These are phyloP conservation scores for Rhododendron williamsianum DNA, from an alignment of 148 eudicot genomes.

Conservation along the genomic window DNA sequence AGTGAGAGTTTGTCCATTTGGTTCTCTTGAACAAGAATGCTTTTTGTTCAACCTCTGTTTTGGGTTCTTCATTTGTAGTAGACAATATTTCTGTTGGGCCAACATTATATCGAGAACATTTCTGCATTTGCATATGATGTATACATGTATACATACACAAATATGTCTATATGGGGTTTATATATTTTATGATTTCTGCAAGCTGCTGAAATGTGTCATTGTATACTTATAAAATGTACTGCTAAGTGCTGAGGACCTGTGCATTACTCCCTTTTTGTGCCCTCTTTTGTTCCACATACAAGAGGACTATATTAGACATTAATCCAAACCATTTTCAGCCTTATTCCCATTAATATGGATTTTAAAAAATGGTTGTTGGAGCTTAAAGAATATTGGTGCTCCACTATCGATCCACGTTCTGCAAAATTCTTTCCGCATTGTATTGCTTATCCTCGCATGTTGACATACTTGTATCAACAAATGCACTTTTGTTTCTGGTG, in stretches of 20 bases:
- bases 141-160: background rate
- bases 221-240: background rate
- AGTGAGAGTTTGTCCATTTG: background rate
- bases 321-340: background rate
- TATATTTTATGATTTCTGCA: background rate
- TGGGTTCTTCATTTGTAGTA: background rate
- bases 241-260: background rate
- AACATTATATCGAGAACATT: background rate
- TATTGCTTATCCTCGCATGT: background rate
- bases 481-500: background rate
- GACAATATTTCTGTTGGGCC: background rate
- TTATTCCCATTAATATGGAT: background rate
- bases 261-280: background rate
- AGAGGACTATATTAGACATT: background rate
- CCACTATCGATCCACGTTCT: background rate
- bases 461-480: background rate
- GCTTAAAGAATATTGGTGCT: background rate
- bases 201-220: background rate
- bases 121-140: background rate
- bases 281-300: background rate
- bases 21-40: background rate
- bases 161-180: background rate
- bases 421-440: background rate
- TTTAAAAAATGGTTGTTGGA: background rate
- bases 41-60: background rate